phyloP scores from a whole-genome alignment of 176 grass and related monocot species.

The Chrysopogon serrulatus region DNA sequence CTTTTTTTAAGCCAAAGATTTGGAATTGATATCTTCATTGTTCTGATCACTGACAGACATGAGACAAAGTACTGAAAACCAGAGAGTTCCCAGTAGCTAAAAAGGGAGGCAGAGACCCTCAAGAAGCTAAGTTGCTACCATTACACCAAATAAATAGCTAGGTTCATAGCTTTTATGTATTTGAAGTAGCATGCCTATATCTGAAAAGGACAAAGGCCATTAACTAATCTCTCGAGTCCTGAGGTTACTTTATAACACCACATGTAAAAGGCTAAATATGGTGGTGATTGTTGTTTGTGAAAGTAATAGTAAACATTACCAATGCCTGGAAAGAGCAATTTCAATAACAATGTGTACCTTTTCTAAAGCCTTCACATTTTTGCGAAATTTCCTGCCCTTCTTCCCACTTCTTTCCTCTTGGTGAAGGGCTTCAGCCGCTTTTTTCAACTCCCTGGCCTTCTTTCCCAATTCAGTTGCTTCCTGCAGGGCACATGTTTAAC shows the following conservation, averaged over 20 bases:
- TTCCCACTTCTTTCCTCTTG: slow-evolving; percentile 89
- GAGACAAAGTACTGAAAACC: neutral
- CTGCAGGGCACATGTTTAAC: slow-evolving; percentile 32
- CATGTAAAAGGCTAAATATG: neutral
- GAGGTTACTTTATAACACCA: neutral
- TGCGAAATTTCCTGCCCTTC: slow-evolving; percentile 97
- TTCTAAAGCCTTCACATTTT: slow-evolving; percentile 91
- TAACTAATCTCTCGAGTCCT: neutral
- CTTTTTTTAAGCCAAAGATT: neutral
- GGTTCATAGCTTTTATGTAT: neutral
- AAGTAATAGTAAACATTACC: neutral
- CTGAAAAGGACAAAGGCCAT: neutral
- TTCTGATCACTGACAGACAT: neutral
- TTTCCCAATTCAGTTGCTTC: slow-evolving; percentile 96
- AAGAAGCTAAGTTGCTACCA: neutral
- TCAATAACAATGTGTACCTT: slow-evolving; percentile 45
- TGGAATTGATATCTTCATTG: neutral
- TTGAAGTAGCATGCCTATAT: neutral
- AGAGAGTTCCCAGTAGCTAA: neutral
- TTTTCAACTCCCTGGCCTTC: slow-evolving; percentile 93
- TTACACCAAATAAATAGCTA: neutral
- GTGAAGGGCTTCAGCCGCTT: slow-evolving; percentile 84
- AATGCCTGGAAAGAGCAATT: neutral
- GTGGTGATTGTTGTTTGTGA: neutral
- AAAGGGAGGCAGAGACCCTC: neutral